Evolutionary conservation across 352 stramenopile species (phyloP).

Genomic region (Globisporangium iwayamae): DNA sequence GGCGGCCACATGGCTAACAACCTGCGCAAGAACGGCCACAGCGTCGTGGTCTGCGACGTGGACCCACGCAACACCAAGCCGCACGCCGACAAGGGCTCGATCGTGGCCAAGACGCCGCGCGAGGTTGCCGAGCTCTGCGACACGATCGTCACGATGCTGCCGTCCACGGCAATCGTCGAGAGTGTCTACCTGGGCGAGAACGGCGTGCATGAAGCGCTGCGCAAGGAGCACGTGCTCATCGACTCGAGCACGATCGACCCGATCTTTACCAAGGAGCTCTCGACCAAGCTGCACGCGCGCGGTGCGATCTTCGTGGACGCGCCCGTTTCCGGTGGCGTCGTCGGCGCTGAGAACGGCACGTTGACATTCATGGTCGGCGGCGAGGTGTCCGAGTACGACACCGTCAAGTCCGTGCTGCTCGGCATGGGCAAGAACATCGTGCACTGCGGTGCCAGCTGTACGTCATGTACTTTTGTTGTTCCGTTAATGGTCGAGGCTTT

Average conservation of each 20-base stretch:
- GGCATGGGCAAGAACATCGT: constrained; percentile 95
- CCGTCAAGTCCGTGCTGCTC: constrained; percentile 78
- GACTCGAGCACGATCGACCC: constrained; percentile 96
- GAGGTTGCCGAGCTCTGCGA: constrained; percentile 77
- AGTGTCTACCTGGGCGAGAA: constrained; percentile 66
- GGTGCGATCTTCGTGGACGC: constrained; percentile 90
- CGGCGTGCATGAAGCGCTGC: constrained; percentile 67
- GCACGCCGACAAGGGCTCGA: constrained; percentile 50
- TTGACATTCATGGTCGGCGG: constrained; percentile 98
- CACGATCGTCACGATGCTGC: constrained; percentile 95
- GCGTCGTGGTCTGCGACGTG: constrained; percentile 81
- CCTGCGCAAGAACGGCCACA: constrained; percentile 75
- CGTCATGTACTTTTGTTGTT: constrained; percentile 18
- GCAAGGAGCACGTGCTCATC: constrained; percentile 85
- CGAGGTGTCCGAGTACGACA: constrained; percentile 50
- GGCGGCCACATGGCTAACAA: constrained; percentile 92
- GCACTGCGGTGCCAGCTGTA: constrained; percentile 89
- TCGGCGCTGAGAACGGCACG: constrained; percentile 92
- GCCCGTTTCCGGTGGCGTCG: constrained; percentile 95
- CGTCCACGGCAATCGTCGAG: constrained; percentile 88
- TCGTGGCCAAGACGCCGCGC: constrained; percentile 45
- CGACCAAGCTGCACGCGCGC: constrained; percentile 45
- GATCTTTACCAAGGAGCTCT: constrained; percentile 88
- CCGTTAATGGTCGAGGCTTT: constrained; percentile 7
- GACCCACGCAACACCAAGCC: constrained; percentile 43